Percentiles rank a stretch among this genome's conserved stretches.
phyloP scores from a whole-genome alignment of 768 basidiomycete genomes.

The Wakefieldia striispora region DNA sequence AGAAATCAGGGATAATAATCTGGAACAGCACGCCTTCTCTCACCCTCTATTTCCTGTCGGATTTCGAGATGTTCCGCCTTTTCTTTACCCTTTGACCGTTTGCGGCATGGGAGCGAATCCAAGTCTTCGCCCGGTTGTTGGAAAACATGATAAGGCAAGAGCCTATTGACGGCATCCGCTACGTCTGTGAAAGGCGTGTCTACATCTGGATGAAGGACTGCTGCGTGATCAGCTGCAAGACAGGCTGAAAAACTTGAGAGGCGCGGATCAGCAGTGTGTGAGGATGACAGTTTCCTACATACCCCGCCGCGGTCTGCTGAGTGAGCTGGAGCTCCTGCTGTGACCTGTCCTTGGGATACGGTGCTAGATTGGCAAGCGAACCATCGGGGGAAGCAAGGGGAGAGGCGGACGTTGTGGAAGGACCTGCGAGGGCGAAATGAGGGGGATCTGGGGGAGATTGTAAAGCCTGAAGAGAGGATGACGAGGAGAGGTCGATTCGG shows the following conservation, averaged over 20 bases:
- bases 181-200: constrained; percentile 66
- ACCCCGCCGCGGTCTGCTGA: constrained; percentile 51
- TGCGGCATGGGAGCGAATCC: constrained; percentile 23
- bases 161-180: constrained; percentile 62
- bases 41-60: constrained; percentile 53
- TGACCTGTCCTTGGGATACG: constrained; percentile 38
- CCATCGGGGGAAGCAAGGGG: constrained; percentile 12
- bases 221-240: constrained; percentile 61
- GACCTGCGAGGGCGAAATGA: constrained; percentile 22
- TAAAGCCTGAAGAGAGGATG: constrained; percentile 1
- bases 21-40: background rate
- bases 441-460: constrained; percentile 5
- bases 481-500: background rate
- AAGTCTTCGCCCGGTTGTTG: constrained; percentile 73
- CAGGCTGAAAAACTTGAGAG: constrained; percentile 50
- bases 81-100: constrained; percentile 56
- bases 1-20: constrained; percentile 2
- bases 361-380: constrained; percentile 25
- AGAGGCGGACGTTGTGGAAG: constrained; percentile 18
- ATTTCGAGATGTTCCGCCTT: constrained; percentile 50
- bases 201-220: constrained; percentile 60
- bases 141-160: constrained; percentile 79
- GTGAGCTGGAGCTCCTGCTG: constrained; percentile 52
- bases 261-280: constrained; percentile 14
- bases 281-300: constrained; percentile 13